Percentiles rank a stretch among this genome's conserved stretches.
These are phyloP conservation scores for Trypanosomatidae sp. DNA, from an alignment of 208 protist species.

Conservation along the genomic window DNA sequence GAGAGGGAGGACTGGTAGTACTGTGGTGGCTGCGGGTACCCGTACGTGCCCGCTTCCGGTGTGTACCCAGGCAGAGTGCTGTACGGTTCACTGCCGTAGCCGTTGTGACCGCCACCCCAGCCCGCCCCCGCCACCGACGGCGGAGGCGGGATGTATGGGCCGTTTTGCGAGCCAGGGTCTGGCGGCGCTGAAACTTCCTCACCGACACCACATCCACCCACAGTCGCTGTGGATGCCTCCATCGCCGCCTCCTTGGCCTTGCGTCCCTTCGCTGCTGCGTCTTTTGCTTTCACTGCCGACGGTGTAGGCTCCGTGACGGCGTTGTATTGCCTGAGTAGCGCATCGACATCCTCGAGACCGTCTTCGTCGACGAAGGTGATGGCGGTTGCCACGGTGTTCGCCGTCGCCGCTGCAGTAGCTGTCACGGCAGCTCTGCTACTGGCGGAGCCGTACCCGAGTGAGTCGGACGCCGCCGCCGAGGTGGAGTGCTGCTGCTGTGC, in stretches of 20 bases:
- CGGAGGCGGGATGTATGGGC: background rate
- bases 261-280: background rate
- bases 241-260: background rate
- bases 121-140: background rate
- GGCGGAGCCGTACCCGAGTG: background rate
- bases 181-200: background rate
- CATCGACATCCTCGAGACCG: constrained; percentile 21
- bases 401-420: constrained; percentile 3
- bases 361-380: constrained; percentile 13
- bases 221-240: background rate
- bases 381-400: constrained; percentile 4
- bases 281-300: background rate
- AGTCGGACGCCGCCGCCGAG: background rate
- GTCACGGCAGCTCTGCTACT: background rate
- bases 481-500: background rate
- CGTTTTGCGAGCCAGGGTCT: background rate
- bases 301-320: constrained; percentile 2
- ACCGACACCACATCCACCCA: background rate
- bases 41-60: background rate
- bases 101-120: background rate
- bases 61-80: background rate
- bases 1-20: constrained; percentile 1
- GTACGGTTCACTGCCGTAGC: background rate
- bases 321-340: constrained; percentile 22
- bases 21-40: constrained; percentile 1